These are phyloP conservation scores for Rhodotorula babjevae DNA, from an alignment of 768 basidiomycete species.

Conservation along the genomic window DNA sequence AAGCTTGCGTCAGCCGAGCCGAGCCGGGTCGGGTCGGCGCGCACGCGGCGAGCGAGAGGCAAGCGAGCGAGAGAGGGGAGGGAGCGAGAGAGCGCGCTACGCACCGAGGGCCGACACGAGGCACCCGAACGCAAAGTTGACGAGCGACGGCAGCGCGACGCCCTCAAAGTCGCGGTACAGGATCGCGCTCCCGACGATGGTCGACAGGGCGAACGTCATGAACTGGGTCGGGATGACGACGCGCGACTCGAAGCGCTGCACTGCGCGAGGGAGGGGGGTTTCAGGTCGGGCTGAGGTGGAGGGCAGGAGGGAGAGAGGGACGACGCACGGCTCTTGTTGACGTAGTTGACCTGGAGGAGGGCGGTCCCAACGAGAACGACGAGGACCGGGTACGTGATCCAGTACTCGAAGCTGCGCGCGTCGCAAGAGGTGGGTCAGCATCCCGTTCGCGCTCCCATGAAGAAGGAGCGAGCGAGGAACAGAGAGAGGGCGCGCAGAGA, in stretches of 20 bases:
- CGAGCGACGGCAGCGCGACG: not conserved
- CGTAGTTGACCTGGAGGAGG: constrained; percentile 46
- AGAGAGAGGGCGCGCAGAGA: too few relatives aligned
- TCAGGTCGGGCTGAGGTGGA: not conserved
- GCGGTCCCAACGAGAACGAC: constrained; percentile 54
- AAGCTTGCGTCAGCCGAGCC: too few relatives aligned
- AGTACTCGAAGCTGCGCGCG: constrained; percentile 55
- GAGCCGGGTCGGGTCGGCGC: too few relatives aligned
- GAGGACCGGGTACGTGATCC: constrained; percentile 78
- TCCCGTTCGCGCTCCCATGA: too few relatives aligned
- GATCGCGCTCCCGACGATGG: constrained; percentile 85
- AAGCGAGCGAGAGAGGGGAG: not conserved
- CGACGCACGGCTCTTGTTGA: constrained; percentile 42
- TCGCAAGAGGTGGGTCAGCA: not conserved
- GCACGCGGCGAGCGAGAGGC: too few relatives aligned
- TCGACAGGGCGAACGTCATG: constrained; percentile 86
- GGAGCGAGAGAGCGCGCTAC: not conserved
- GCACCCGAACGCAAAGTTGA: constrained; percentile 34
- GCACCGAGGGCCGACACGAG: constrained; percentile 11
- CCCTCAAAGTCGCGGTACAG: constrained; percentile 84
- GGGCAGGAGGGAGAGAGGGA: constrained; percentile 6
- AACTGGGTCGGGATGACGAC: constrained; percentile 94
- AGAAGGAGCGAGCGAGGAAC: too few relatives aligned
- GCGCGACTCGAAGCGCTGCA: constrained; percentile 91
- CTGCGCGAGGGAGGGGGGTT: constrained; percentile 51